Percentiles rank a stretch among this genome's conserved stretches.
These are phyloP conservation scores for Trematosphaeria pertusa DNA, from an alignment of 2,329 filamentous ascomycete genomes.

Conservation along the genomic window DNA sequence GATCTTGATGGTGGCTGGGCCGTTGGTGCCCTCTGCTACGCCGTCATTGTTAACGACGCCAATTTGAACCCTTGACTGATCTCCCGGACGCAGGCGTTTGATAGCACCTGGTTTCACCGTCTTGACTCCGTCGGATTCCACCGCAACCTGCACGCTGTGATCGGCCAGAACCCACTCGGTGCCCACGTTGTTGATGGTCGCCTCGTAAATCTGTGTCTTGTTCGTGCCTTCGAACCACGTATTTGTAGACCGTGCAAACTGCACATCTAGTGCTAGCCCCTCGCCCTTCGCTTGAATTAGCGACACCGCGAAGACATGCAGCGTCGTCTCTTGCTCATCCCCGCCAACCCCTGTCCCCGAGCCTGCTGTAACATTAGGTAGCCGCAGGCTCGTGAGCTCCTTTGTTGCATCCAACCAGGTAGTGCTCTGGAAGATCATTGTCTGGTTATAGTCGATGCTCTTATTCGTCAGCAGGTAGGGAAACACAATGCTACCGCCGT, in stretches of 20 bases:
- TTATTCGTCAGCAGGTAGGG: constrained; percentile 47
- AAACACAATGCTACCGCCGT: constrained; percentile 50
- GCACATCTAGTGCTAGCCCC: constrained; percentile 10
- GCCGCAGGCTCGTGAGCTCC: constrained; percentile 43
- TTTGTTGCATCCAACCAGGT: constrained; percentile 51
- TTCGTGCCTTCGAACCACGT: constrained; percentile 16
- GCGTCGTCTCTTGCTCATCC: constrained; percentile 13
- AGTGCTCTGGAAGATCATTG: constrained; percentile 51
- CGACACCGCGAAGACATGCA: constrained; percentile 19
- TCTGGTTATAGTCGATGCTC: constrained; percentile 46
- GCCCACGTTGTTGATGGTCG: constrained; percentile 18
- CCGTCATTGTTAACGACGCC: constrained; percentile 10
- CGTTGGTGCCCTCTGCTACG: constrained; percentile 5
- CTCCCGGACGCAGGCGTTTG: constrained; percentile 20
- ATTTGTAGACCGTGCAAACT: constrained; percentile 12
- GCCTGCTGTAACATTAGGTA: constrained; percentile 45
- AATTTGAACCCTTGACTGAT: constrained; percentile 18
- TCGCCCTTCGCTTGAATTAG: constrained; percentile 8
- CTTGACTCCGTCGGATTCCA: constrained; percentile 10
- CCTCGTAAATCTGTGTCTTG: constrained; percentile 18
- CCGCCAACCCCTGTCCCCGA: constrained; percentile 37
- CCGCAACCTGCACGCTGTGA: constrained; percentile 7
- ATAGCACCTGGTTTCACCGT: constrained; percentile 19
- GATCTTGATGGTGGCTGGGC: constrained; percentile 12
- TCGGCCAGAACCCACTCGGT: constrained; percentile 1